Base-by-base conservation (phyloP, 257 asterid genomes). In the Lantana camara region DNA sequence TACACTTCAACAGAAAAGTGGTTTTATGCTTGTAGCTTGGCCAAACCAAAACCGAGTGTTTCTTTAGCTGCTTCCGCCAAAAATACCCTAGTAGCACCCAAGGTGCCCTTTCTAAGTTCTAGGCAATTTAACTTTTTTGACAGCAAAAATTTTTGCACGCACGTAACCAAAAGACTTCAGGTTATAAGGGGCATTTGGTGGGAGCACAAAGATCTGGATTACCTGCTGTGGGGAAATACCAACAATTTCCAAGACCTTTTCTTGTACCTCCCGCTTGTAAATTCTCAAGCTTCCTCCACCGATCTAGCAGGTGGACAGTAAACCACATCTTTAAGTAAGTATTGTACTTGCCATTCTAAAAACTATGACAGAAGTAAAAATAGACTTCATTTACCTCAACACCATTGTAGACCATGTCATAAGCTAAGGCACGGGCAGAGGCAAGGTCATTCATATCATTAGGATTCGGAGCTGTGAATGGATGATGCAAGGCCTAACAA, bases 271-370 rank as follows among this genome's bases (percentile, higher is more conserved):
- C 24, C 97, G 83, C 66, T 90, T 94, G 90, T 82, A 86, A 68
- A 94, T 94, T 79, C 99, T 90, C 78, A 94, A 79, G 87, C 99
- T 94, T 75, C 99, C 97, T 47, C 99, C 99, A n/a, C 99, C 97
- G 56, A 94, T 86, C 97, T 87, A 60, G 55, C 63, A 75, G 68
- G 48, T 30, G 38, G 27, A 56, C 30, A 34, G 64, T 21, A 59
- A n/a, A 72, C 38, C 60, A 55, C 46, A 47, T 38, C 19, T 67
- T 53, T 27, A 44, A 24, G 47, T 27, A 44, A 24, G 47, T 34
- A 13, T 12, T 40, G 14, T 67, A 35, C 24, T 9, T 13, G 29
- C 34, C 17, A 38, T 5, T 38, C 37, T 34, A 72, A 60, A 19
- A 30, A 40, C 50, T 57, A 23, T n/a, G 19, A 13, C 59, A 13